Evolutionary conservation across 768 basidiomycete species (phyloP), one percentile per base, ranked within the genome.

Genomic region (Lentinula aciculospora): DNA sequence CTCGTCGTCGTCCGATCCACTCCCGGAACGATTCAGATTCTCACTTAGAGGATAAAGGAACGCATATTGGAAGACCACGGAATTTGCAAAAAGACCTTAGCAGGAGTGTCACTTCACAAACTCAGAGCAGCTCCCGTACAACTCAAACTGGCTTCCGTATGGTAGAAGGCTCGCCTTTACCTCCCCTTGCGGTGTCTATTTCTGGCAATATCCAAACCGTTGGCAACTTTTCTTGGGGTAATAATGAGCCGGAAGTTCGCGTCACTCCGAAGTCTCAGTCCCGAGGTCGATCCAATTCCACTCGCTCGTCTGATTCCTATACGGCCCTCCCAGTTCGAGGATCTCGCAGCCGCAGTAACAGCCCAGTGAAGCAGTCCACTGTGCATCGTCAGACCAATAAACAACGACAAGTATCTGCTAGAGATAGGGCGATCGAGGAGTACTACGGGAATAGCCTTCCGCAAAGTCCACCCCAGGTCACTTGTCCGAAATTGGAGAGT

Each of bases 401-500:
- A 49, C 44, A 13, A 12, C 53, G 48, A 27, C 32, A 17, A 6
- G n/a, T 21, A 29, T 51, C 50, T 42, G 50, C 29, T 4, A 44
- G 45, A 39, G 56, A 57, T 60, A 36, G 53, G 57, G 19, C 60
- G 58, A 34, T 65, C 59, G 17, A 59, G 58, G 47, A 54, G 65
- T 23, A 67, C 70, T 34, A 50, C 62, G 25, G 74, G 76, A 47
- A 69, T 70, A 9, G 72, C 71, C 3, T 88, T 3, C 82, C 83
- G 0, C 72, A 72, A 25, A 84, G 83, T 60, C 86, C 86, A 0
- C 75, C 82, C 2, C 74, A 75, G 58, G 68, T 88, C 34, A 81
- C 73, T 67, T 85, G 80, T 10, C 81, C 82, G 1, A 76, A 80
- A 0, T 72, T 88, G 56, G 79, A 84, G 56, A 78, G 73, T 27